These are phyloP conservation scores for Vinca major DNA, from an alignment of 305 asterid genomes.

Conservation along the genomic window DNA sequence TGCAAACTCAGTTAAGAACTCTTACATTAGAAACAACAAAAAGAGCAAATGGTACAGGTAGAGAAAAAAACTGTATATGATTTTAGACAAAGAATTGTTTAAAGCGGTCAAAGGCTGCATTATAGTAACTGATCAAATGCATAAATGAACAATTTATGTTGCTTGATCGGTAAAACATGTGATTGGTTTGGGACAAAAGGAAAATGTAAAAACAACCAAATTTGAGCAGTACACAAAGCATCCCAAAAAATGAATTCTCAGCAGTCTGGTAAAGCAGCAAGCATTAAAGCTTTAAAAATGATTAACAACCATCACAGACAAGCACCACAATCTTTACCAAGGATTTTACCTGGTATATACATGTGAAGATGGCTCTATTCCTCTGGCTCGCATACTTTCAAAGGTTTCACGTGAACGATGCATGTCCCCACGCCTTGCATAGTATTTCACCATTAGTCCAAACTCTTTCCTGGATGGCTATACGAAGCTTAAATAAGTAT, in stretches of 20 bases:
- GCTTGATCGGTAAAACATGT: neutral
- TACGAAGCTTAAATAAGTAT: constrained; percentile 28
- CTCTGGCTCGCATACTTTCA: constrained; percentile 94
- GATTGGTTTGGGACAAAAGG: neutral
- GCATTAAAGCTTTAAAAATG: neutral
- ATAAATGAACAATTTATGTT: neutral
- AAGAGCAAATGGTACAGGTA: too few relatives aligned
- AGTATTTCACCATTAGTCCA: constrained; percentile 88
- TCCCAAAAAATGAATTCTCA: neutral
- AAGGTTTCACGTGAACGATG: constrained; percentile 93
- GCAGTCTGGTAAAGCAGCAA: neutral
- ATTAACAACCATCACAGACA: neutral
- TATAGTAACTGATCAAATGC: neutral
- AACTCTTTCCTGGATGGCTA: constrained; percentile 98
- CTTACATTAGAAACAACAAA: neutral
- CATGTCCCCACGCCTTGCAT: constrained; percentile 93
- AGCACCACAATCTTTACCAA: constrained; percentile 18
- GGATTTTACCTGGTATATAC: constrained; percentile 73
- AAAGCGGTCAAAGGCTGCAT: neutral
- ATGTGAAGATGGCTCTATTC: constrained; percentile 87
- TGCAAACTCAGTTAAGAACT: constrained; percentile 31
- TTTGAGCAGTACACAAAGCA: neutral
- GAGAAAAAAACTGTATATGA: too few relatives aligned
- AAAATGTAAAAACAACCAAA: neutral
- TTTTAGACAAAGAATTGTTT: neutral